phyloP scores from a whole-genome alignment of 75 land plant genomes.

The Cunninghamia lanceolata region DNA sequence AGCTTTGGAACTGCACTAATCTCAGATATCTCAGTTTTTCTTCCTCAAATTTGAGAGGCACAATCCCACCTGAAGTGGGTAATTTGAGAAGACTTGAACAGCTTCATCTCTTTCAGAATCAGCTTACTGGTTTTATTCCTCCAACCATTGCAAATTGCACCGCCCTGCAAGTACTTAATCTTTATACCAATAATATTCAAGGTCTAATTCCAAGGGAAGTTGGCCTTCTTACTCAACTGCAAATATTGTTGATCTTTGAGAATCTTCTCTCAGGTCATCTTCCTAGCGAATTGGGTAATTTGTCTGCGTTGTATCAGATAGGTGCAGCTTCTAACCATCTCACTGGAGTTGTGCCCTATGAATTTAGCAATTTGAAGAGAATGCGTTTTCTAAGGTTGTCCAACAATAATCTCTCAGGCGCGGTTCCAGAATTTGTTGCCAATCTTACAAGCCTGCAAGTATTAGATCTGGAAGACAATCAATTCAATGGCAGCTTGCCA shows the following conservation, averaged over 20 bases:
- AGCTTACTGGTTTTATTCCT: conserved; percentile 53
- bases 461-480: conserved; percentile 44
- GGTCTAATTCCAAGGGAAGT: not conserved
- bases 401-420: conserved; percentile 26
- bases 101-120: conserved; percentile 40
- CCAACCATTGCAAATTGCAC: conserved; percentile 33
- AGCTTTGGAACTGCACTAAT: conserved; percentile 31
- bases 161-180: not conserved
- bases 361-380: conserved; percentile 16
- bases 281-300: not conserved
- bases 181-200: not conserved
- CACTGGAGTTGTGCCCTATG: conserved; percentile 22
- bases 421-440: conserved; percentile 31
- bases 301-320: conserved; percentile 25
- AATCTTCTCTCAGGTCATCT: not conserved
- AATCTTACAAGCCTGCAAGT: conserved; percentile 29
- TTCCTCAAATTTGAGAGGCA: conserved; percentile 42
- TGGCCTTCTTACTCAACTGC: not conserved
- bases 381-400: conserved; percentile 4
- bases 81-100: conserved; percentile 21
- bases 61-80: conserved; percentile 37
- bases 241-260: not conserved
- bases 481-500: conserved; percentile 55
- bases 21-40: conserved; percentile 45
- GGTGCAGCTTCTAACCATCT: conserved; percentile 43